Conservation (phyloP, 345 rosid species). For the Lepidium africanum region DNA sequence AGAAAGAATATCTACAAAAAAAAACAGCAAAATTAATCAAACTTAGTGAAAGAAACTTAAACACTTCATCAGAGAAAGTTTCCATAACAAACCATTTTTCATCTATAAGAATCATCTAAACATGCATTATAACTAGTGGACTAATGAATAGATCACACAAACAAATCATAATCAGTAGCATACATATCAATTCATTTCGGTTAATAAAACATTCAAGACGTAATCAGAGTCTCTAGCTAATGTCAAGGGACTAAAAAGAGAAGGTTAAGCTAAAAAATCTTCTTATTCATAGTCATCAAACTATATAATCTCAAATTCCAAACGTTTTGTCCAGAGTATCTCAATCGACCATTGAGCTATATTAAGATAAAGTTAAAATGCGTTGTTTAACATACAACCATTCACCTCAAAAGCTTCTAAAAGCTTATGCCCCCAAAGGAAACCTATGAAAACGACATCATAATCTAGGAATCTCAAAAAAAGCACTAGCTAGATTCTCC, state of each 20-base stretch:
- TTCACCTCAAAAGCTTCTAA: not conserved
- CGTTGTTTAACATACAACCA: not conserved
- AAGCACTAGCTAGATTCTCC: not conserved
- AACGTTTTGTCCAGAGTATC: not conserved
- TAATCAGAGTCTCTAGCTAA: not conserved
- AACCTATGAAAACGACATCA: not conserved
- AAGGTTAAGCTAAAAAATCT: not conserved
- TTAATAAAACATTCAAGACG: not conserved
- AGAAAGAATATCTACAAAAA: constrained; percentile 77
- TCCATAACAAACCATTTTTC: not conserved
- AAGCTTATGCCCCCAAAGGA: not conserved
- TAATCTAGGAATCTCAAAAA: not conserved
- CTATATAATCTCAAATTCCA: not conserved
- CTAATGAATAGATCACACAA: not conserved
- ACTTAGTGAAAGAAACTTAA: not conserved
- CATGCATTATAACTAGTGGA: not conserved
- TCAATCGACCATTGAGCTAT: constrained; percentile 3
- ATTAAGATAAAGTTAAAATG: not conserved
- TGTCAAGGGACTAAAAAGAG: not conserved
- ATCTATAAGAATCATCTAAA: not conserved
- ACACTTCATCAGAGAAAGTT: not conserved
- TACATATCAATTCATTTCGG: not conserved
- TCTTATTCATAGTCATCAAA: not conserved
- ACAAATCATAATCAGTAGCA: not conserved
- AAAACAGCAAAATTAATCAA: not conserved